phyloP scores from a whole-genome alignment of 306 rosid genomes.

The Sesbania bispinosa region DNA sequence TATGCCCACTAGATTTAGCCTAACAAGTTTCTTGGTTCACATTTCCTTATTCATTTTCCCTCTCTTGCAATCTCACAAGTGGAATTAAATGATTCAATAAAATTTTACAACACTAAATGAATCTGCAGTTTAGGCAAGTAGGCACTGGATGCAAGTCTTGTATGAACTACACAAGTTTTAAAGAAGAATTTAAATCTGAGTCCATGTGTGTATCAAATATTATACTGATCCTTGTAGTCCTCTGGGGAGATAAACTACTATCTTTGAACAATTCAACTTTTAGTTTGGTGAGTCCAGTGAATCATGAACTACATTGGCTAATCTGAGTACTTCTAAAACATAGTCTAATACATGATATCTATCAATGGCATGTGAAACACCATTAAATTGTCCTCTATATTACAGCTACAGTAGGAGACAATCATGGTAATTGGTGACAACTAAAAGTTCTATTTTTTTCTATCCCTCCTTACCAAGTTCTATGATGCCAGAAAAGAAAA shows the following conservation, averaged over 20 bases:
- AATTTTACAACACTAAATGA: background rate
- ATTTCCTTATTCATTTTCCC: background rate
- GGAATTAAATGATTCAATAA: background rate
- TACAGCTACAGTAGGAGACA: background rate
- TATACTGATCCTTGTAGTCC: background rate
- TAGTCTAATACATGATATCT: background rate
- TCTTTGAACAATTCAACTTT: background rate
- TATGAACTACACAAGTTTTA: background rate
- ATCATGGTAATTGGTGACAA: constrained; percentile 1
- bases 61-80: background rate
- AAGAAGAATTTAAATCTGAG: background rate
- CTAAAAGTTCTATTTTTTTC: no score
- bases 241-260: background rate
- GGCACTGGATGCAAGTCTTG: background rate
- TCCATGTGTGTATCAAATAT: background rate
- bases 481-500: no score
- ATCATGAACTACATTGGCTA: background rate
- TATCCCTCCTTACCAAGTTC: no score
- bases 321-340: background rate
- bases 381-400: background rate
- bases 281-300: background rate
- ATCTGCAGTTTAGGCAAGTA: background rate
- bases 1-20: background rate
- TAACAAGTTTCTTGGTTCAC: background rate
- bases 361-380: background rate